phyloP scores from a whole-genome alignment of 73 alveolate species.

The Paramecium primaurelia region DNA sequence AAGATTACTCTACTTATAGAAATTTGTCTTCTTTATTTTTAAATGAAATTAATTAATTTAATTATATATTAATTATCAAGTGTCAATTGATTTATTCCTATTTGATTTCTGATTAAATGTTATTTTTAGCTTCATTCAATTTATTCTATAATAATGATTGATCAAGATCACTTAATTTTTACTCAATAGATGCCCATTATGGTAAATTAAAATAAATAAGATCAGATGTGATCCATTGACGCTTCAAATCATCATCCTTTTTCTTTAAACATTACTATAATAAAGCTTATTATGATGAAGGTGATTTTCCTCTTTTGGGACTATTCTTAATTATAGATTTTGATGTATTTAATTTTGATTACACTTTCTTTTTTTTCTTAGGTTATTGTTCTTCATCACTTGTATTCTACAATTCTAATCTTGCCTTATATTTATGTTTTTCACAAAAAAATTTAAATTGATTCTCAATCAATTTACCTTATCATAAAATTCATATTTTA shows the following conservation, averaged over 20 bases:
- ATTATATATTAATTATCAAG: neutral
- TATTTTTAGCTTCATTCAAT: neutral
- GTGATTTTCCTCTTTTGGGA: neutral
- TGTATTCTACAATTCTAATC: neutral
- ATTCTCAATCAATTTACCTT: neutral
- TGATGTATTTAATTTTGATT: neutral
- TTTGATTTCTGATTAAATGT: neutral
- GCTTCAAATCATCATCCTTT: neutral
- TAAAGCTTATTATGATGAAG: neutral
- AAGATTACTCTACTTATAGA: neutral
- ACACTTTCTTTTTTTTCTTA: neutral
- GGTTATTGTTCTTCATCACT: neutral
- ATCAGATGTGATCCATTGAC: neutral
- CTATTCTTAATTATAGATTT: neutral
- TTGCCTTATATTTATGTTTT: neutral
- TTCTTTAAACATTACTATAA: neutral
- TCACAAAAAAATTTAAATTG: neutral
- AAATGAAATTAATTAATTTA: neutral
- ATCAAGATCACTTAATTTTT: neutral
- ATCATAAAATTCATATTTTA: neutral
- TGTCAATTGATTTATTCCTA: neutral
- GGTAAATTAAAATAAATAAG: neutral
- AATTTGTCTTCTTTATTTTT: neutral
- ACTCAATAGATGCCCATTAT: neutral
- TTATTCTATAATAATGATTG: neutral